Conservation (phyloP, 1,284 basidiomycete genomes). For the Tetrapyrgos nigripes region DNA sequence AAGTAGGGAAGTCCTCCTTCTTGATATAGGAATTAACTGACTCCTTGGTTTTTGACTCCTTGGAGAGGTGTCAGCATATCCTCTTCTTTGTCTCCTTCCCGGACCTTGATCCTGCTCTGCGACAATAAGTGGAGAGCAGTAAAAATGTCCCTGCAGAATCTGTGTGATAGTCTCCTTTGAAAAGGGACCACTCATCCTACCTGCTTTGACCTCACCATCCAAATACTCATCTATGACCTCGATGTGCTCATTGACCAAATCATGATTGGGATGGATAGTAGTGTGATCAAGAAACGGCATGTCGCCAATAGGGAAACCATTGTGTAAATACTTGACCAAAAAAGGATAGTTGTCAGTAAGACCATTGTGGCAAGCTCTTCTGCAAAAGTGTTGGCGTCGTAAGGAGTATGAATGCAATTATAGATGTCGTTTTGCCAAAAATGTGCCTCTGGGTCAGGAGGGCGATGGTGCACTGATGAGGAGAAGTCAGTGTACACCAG, state of each 20-base stretch:
- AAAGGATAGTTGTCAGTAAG: background rate
- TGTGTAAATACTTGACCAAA: background rate
- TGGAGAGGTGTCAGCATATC: constrained; percentile 21
- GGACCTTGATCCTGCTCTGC: constrained; percentile 15
- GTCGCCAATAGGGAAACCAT: constrained; percentile 38
- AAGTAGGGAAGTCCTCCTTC: constrained; percentile 26
- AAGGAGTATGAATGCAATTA: too few species aligned
- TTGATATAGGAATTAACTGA: too few species aligned
- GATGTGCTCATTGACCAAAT: constrained; percentile 15
- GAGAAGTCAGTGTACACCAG: constrained; percentile 7
- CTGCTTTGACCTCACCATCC: constrained; percentile 32
- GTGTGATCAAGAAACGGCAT: constrained; percentile 27
- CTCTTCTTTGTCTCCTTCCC: constrained; percentile 19
- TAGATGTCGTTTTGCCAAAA: background rate
- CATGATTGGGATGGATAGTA: constrained; percentile 30
- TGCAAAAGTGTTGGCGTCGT: constrained; percentile 6
- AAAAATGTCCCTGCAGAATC: constrained; percentile 31
- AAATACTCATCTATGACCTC: constrained; percentile 34
- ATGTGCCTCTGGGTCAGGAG: background rate
- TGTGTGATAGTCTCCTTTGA: constrained; percentile 24
- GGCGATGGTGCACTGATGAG: background rate
- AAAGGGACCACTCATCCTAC: too few species aligned
- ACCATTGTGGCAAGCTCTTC: background rate
- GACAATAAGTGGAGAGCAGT: constrained; percentile 29
- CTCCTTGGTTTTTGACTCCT: too few species aligned